Percentiles rank a stretch among this genome's conserved stretches.
Conservation (phyloP, 495 filamentous ascomycete species). For the Aspergillus baeticus region DNA sequence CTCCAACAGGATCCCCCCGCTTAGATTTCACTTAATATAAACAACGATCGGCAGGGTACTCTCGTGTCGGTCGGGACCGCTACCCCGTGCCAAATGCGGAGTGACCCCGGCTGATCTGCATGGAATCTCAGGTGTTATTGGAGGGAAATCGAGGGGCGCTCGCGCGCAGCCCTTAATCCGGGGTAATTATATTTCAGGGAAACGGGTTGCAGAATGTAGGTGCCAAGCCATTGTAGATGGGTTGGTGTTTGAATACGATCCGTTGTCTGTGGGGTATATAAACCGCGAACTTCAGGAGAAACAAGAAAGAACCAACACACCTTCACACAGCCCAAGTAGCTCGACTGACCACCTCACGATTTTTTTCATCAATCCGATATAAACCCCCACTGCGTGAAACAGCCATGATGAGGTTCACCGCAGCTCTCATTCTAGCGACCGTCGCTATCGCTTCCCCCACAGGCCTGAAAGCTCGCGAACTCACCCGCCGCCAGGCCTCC, state of each 20-base stretch:
- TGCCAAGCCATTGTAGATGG: too few species aligned
- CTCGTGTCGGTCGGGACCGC: background rate
- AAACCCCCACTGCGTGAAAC: background rate
- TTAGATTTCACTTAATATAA: background rate
- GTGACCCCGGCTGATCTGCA: background rate
- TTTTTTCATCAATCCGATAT: too few species aligned
- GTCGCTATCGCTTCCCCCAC: conserved; percentile 1
- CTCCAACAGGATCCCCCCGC: background rate
- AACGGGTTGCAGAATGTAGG: too few species aligned
- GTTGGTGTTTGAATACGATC: too few species aligned
- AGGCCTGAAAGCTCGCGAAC: background rate
- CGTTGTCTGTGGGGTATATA: too few species aligned
- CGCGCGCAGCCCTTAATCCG: conserved; percentile 3
- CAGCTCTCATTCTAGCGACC: conserved; percentile 1
- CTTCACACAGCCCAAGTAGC: too few species aligned
- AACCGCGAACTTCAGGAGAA: too few species aligned
- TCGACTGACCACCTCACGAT: too few species aligned
- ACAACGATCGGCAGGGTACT: too few species aligned
- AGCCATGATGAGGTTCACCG: conserved; percentile 3
- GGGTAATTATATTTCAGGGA: too few species aligned
- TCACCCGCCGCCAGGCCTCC: conserved; percentile 7
- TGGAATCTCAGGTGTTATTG: too few species aligned
- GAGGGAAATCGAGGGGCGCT: conserved; percentile 1
- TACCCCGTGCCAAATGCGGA: conserved; percentile 3
- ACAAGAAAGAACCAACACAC: too few species aligned